Percentiles rank a stretch among this genome's conserved stretches.
phyloP scores from a whole-genome alignment of 805 yeast species.

The Starmera amethionina region DNA sequence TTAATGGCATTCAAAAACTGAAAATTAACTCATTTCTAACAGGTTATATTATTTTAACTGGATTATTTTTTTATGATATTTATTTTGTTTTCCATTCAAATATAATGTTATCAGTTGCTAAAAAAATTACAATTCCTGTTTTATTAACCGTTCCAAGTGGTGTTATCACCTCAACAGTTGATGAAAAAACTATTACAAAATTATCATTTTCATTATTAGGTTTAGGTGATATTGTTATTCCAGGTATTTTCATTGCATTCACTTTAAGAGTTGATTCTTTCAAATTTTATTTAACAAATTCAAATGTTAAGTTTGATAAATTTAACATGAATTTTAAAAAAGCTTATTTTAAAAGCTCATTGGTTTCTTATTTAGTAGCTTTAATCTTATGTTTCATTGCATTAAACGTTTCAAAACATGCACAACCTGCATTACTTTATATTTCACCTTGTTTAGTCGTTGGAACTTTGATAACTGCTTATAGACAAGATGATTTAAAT shows the following conservation, averaged over 20 bases:
- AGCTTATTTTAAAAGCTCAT: conserved; percentile 38
- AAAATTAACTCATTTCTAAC: conserved; percentile 34
- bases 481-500: conserved; percentile 30
- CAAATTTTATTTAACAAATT: conserved; percentile 24
- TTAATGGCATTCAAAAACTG: conserved; percentile 30
- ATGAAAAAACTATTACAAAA: conserved; percentile 3
- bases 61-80: conserved; percentile 52
- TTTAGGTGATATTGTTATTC: conserved; percentile 56
- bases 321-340: conserved; percentile 24
- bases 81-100: conserved; percentile 58
- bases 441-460: conserved; percentile 40
- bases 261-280: conserved; percentile 46
- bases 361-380: conserved; percentile 37
- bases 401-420: conserved; percentile 28
- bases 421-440: conserved; percentile 63
- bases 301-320: conserved; percentile 29
- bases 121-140: conserved; percentile 39
- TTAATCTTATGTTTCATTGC: conserved; percentile 32
- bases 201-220: conserved; percentile 38
- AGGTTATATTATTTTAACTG: conserved; percentile 34
- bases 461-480: conserved; percentile 25
- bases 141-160: conserved; percentile 18
- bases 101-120: conserved; percentile 56
- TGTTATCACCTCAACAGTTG: conserved; percentile 3
- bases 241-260: conserved; percentile 43